Conservation (phyloP, 2,329 filamentous ascomycete species). For the Curvularia hawaiiensis region DNA sequence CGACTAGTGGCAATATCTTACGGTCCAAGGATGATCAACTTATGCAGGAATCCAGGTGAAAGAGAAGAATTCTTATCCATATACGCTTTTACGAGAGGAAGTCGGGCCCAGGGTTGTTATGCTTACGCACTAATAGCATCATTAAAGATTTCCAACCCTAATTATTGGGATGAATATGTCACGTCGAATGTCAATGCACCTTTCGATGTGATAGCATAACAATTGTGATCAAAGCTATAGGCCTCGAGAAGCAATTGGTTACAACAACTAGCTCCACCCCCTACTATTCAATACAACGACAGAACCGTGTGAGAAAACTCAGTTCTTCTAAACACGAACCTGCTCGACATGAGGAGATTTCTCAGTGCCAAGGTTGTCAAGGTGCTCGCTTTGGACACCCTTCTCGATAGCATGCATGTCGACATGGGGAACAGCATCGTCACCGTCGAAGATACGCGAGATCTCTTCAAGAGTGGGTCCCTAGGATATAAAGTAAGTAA, state of each 20-base stretch:
- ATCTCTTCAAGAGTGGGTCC: conserved; percentile 73
- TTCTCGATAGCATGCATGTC: conserved; percentile 31
- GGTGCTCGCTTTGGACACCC: conserved; percentile 23
- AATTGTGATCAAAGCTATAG: conserved; percentile 2
- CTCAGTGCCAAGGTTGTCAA: conserved; percentile 19
- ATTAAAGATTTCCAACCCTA: too few relatives aligned
- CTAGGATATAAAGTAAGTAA: conserved; percentile 5
- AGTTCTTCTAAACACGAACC: conserved; percentile 15
- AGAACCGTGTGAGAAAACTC: neutral
- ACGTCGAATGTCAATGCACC: neutral
- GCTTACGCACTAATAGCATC: too few relatives aligned
- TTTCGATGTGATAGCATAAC: neutral
- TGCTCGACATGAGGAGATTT: conserved; percentile 22
- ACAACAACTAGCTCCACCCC: neutral
- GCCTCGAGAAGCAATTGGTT: neutral
- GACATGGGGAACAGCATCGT: conserved; percentile 51
- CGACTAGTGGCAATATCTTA: neutral
- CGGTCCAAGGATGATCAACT: neutral
- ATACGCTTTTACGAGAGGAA: too few relatives aligned
- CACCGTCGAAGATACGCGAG: conserved; percentile 71
- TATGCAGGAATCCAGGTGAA: neutral
- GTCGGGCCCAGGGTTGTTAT: too few relatives aligned
- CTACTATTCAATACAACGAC: neutral
- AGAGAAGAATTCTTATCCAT: neutral
- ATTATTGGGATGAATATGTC: neutral